These are phyloP conservation scores for Xerocomus nothofagi DNA, from an alignment of 1,284 basidiomycete species.

Conservation along the genomic window DNA sequence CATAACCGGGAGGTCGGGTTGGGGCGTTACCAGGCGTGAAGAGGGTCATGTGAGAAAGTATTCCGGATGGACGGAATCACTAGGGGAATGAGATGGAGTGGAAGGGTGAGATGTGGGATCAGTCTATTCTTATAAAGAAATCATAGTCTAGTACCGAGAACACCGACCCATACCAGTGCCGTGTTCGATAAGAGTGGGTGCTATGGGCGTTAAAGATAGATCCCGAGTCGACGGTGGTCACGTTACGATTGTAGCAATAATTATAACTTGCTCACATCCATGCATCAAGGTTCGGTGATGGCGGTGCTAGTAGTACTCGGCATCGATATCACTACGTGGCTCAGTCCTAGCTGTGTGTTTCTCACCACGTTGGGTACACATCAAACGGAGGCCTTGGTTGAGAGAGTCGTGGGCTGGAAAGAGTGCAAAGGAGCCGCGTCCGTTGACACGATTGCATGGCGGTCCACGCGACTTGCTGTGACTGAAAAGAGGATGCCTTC, in stretches of 20 bases:
- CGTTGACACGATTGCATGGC: background rate
- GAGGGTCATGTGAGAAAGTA: constrained; percentile 7
- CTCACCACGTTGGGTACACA: background rate
- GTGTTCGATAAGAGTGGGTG: constrained; percentile 2
- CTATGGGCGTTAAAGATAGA: background rate
- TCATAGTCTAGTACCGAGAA: background rate
- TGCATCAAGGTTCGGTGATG: constrained; percentile 4
- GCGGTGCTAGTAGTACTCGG: background rate
- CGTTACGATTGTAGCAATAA: background rate
- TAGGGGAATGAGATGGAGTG: background rate
- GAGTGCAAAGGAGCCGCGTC: background rate
- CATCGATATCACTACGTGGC: constrained; percentile 5
- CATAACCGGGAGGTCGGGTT: constrained; percentile 7
- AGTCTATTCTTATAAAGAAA: constrained; percentile 10
- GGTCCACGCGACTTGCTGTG: background rate
- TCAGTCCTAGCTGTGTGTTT: constrained; percentile 8
- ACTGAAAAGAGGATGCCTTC: background rate
- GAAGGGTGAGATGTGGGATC: constrained; percentile 3
- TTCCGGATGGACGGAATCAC: background rate
- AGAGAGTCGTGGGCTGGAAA: background rate
- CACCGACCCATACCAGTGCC: constrained; percentile 15
- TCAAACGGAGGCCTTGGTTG: background rate
- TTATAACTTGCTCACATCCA: background rate
- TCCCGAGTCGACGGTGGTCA: background rate
- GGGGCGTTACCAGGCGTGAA: background rate